Percentiles rank a stretch among this genome's conserved stretches.
These are phyloP conservation scores for Penicillium odoratum DNA, from an alignment of 495 filamentous ascomycete genomes.

Conservation along the genomic window DNA sequence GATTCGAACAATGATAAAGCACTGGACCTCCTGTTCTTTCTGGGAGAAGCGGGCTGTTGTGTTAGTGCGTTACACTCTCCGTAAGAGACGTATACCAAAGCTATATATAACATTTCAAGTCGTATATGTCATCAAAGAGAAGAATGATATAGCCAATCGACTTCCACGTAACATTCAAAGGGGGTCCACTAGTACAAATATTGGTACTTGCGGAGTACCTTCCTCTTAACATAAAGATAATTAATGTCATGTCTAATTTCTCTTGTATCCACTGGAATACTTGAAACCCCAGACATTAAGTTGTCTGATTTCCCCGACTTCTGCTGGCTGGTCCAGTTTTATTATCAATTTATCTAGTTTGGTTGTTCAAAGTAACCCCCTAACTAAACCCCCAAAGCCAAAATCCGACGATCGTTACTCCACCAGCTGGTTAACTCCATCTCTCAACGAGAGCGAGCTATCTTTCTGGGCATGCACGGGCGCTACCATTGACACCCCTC, in stretches of 20 bases:
- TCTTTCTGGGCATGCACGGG: conserved; percentile 17
- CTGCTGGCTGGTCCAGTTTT: conserved; percentile 18
- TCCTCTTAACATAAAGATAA: neutral
- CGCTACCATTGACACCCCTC: conserved; percentile 14
- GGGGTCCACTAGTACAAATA: neutral
- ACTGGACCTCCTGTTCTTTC: neutral
- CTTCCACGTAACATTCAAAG: neutral
- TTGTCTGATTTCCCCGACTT: conserved; percentile 2
- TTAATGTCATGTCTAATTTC: neutral
- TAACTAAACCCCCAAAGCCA: neutral
- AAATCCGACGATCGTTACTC: conserved; percentile 4
- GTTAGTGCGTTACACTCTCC: neutral
- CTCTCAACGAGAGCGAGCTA: conserved; percentile 4
- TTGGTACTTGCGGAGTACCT: neutral
- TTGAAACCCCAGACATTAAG: neutral
- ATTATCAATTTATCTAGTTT: conserved; percentile 5
- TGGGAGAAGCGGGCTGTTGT: neutral
- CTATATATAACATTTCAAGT: neutral
- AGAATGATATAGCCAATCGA: neutral
- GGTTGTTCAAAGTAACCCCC: neutral
- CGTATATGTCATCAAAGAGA: neutral
- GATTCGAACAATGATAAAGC: neutral
- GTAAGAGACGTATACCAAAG: neutral
- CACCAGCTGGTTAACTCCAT: conserved; percentile 11
- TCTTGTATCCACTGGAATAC: neutral